Evolutionary conservation across 208 protist species (phyloP).

Genomic region (Leishmania tarentolae): DNA sequence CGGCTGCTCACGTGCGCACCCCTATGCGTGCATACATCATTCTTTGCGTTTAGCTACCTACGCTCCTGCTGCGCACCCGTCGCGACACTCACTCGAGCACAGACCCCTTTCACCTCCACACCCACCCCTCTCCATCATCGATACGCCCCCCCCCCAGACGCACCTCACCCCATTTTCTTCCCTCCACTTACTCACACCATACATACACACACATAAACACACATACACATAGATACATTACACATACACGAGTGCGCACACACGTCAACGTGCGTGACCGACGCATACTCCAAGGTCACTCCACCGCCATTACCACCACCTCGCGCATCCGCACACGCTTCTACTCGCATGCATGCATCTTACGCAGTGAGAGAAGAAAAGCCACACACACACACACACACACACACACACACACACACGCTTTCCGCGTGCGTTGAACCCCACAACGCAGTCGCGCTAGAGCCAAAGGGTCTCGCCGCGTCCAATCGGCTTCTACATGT

Average conservation of each 20-base stretch:
- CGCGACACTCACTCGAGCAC: neutral
- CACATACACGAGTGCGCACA: no score
- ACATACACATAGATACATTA: no score
- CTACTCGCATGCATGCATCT: neutral
- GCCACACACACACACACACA: neutral
- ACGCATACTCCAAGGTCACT: neutral
- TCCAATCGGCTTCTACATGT: neutral
- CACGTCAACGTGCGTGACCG: neutral
- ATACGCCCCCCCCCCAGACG: neutral
- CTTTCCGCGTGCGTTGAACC: neutral
- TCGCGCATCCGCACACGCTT: neutral
- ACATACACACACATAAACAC: no score
- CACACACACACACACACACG: neutral
- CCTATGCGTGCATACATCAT: neutral
- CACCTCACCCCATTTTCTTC: neutral
- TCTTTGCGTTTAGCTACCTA: neutral
- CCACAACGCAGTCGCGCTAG: neutral
- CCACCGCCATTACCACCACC: neutral
- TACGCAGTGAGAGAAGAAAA: neutral
- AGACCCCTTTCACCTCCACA: neutral
- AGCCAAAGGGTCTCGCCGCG: neutral
- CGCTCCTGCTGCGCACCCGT: neutral
- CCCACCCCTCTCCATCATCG: neutral
- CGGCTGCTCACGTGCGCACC: neutral
- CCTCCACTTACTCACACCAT: no score